Evolutionary conservation across 1,139 yeast genomes (phyloP).

Genomic region (Sugiyamaella novakii): DNA sequence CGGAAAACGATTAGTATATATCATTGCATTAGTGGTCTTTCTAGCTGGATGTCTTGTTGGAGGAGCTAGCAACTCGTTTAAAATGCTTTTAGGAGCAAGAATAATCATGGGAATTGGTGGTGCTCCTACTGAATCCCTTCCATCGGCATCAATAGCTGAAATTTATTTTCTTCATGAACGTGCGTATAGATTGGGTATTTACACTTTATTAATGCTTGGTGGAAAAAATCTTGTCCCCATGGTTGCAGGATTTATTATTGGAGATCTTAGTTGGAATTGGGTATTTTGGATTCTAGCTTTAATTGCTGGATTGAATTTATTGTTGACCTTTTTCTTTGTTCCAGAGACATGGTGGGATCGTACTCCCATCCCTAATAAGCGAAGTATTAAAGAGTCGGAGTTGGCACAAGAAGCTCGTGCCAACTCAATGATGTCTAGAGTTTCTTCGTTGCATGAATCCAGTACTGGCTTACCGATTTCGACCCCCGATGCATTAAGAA

Average conservation of each 20-base stretch:
- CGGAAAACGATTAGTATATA: conserved; percentile 61
- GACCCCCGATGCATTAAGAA: conserved; percentile 15
- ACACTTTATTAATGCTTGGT: conserved; percentile 61
- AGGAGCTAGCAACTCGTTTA: conserved; percentile 52
- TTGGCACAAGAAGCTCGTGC: conserved; percentile 49
- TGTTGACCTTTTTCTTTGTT: conserved; percentile 55
- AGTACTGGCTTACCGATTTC: not conserved
- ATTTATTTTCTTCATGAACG: conserved; percentile 66
- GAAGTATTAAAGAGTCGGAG: conserved; percentile 54
- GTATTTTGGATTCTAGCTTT: conserved; percentile 61
- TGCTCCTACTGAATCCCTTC: conserved; percentile 63
- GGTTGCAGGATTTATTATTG: conserved; percentile 57
- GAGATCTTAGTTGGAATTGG: conserved; percentile 59
- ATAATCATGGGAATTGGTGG: conserved; percentile 61
- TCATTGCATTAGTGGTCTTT: conserved; percentile 53
- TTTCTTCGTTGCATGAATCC: conserved; percentile 14
- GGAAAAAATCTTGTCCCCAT: conserved; percentile 65
- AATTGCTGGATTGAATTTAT: conserved; percentile 52
- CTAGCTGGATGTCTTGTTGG: conserved; percentile 60
- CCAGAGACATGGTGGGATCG: conserved; percentile 71
- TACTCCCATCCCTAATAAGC: conserved; percentile 52
- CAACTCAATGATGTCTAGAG: conserved; percentile 14
- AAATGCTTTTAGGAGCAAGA: conserved; percentile 59
- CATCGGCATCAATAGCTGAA: conserved; percentile 64
- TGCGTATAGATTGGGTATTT: conserved; percentile 64